Evolutionary conservation across 257 asterid species (phyloP), one percentile per base, ranked within the genome.

Genomic region (Gentiana straminea): DNA sequence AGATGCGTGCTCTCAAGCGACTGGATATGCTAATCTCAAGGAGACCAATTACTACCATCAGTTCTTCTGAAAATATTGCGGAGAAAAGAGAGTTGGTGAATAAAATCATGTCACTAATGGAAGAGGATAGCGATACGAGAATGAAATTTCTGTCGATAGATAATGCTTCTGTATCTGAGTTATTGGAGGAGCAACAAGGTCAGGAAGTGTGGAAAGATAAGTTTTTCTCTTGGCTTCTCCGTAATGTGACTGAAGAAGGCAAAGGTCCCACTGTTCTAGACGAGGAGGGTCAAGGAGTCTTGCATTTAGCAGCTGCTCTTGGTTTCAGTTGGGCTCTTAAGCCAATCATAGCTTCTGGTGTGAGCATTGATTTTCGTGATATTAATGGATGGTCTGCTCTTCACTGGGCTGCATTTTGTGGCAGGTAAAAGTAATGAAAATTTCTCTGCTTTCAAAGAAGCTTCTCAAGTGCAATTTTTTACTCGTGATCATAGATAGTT

Each of bases 381-480:
- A 80, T 61, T 44, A 78, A 85, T 75, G 98, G 98, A 60, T 88
- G 95, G 94, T 83, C 97, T 33, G 94, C 97, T 54, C 95, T 92
- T 77, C 98, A 92, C 65, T 92, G 98, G 98, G 98, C 97, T 74
- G 80, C 97, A 72, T 77, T 78, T 68, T 84, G 64, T 67, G 98
- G 96, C 69, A 83, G 98, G 98, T 91, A 79, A 45, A 63, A 51
- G 34, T 52, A 51, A 52, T 54, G 49, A 47, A 60, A 47, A 10
- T 7, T 49, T 54, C 61, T 47, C 38, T 33, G 37, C 50, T 49
- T 6, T 53, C 34, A 48, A 38, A 57, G 38, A n/a, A 43, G 37
- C 35, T 33, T 9, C 13, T 8, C 44, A 3, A 43, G 52, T 12
- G 34, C 38, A 46, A 35, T 45, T 7, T 44, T 15, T 36, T 15